Conservation (phyloP, 2,329 filamentous ascomycete species). For the Beauveria sp. region DNA sequence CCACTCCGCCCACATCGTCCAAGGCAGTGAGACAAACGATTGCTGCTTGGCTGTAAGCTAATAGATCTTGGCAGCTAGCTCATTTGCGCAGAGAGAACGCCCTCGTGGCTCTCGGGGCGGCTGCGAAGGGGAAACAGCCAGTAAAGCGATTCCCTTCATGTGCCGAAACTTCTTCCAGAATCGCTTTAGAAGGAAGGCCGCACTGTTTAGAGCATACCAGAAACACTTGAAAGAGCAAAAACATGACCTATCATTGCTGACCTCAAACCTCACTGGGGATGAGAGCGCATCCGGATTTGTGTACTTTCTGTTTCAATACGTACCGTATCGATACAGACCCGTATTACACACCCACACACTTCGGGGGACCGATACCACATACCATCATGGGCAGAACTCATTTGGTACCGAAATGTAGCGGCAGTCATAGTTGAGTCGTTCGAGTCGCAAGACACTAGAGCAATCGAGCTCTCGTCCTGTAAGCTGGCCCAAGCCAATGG, state of each 20-base stretch:
- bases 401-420: neutral
- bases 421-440: neutral
- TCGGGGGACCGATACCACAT: too few relatives aligned
- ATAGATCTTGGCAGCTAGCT: neutral
- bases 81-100: neutral
- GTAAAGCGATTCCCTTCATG: neutral
- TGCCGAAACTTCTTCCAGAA: neutral
- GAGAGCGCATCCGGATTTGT: neutral
- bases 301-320: neutral
- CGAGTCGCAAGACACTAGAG: neutral
- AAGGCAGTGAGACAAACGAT: neutral
- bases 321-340: neutral
- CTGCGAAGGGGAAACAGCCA: neutral
- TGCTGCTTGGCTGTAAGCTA: neutral
- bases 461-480: neutral
- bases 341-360: too few relatives aligned
- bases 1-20: neutral
- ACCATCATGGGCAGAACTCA: neutral
- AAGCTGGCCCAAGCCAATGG: neutral
- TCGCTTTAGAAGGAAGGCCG: neutral
- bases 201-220: neutral
- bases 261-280: neutral
- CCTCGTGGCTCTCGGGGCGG: neutral
- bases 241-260: neutral
- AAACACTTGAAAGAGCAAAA: neutral